Percentiles rank a stretch among this genome's conserved stretches.
These are phyloP conservation scores for Triglochin maritima DNA, from an alignment of 106 monocot genomes.

Conservation along the genomic window DNA sequence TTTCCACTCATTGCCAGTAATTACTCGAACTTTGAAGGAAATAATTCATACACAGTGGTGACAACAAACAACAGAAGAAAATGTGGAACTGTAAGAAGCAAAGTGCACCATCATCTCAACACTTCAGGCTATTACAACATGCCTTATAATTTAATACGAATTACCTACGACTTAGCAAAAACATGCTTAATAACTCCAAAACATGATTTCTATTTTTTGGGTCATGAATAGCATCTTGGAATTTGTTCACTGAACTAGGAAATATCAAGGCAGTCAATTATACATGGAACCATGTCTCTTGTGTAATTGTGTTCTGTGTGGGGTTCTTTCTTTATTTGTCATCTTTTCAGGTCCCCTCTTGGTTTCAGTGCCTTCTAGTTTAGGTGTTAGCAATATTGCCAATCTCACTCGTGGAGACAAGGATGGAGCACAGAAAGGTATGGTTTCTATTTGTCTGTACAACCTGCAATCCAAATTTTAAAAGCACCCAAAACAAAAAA, in stretches of 20 bases:
- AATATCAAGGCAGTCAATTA: constrained; percentile 1
- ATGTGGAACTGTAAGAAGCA: too few species aligned
- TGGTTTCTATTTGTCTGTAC: background rate
- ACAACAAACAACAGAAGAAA: too few species aligned
- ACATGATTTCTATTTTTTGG: too few species aligned
- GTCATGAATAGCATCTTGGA: background rate
- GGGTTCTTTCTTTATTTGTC: background rate
- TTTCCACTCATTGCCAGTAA: too few species aligned
- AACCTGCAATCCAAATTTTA: background rate
- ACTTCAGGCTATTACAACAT: too few species aligned
- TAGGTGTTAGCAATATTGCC: background rate
- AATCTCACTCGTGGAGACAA: background rate
- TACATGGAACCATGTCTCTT: background rate
- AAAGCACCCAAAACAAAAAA: background rate
- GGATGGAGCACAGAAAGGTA: background rate
- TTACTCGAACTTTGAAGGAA: too few species aligned
- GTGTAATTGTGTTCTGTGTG: background rate
- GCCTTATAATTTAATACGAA: too few species aligned
- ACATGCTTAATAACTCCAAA: too few species aligned
- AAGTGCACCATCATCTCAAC: too few species aligned
- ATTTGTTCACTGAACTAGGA: background rate
- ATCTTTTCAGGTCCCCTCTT: background rate
- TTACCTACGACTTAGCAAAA: too few species aligned
- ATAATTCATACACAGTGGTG: too few species aligned
- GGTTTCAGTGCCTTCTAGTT: background rate